Evolutionary conservation across 108 stramenopile species (phyloP).

Genomic region (Nitzschia sp.): DNA sequence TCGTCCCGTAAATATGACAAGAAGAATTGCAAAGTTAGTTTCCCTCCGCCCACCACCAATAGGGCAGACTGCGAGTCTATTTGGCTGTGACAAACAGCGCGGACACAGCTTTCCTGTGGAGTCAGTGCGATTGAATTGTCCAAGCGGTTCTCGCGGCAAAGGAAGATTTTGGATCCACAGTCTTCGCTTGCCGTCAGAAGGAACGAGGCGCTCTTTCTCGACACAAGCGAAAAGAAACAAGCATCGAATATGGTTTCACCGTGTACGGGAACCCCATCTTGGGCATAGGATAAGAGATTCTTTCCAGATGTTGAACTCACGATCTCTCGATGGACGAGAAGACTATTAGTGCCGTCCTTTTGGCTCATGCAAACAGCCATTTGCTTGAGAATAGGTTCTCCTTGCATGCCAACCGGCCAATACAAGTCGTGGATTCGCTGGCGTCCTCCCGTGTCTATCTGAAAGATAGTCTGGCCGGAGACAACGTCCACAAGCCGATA

Average conservation of each 20-base stretch:
- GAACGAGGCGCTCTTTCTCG: slow-evolving; percentile 3
- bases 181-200: slow-evolving; percentile 77
- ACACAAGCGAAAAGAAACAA: slow-evolving; percentile 47
- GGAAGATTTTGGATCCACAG: slow-evolving; percentile 52
- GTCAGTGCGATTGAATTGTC: slow-evolving; percentile 44
- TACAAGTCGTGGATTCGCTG: slow-evolving; percentile 50
- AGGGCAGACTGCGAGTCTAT: slow-evolving; percentile 32
- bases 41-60: slow-evolving; percentile 69
- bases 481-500: slow-evolving; percentile 56
- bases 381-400: background rate
- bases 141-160: slow-evolving; percentile 37
- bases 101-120: slow-evolving; percentile 77
- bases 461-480: slow-evolving; percentile 64
- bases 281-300: too few relatives aligned
- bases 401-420: background rate
- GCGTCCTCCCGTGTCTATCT: slow-evolving; percentile 66
- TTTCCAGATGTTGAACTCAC: too few relatives aligned
- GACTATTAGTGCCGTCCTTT: slow-evolving; percentile 35
- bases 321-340: background rate
- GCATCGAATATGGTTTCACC: slow-evolving; percentile 66
- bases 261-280: slow-evolving; percentile 46
- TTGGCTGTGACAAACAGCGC: slow-evolving; percentile 59
- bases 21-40: slow-evolving; percentile 70
- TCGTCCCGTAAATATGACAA: slow-evolving; percentile 32
- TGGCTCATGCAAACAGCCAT: slow-evolving; percentile 40